phyloP scores from a whole-genome alignment of 306 rosid species.

The Phaseolus lunatus region DNA sequence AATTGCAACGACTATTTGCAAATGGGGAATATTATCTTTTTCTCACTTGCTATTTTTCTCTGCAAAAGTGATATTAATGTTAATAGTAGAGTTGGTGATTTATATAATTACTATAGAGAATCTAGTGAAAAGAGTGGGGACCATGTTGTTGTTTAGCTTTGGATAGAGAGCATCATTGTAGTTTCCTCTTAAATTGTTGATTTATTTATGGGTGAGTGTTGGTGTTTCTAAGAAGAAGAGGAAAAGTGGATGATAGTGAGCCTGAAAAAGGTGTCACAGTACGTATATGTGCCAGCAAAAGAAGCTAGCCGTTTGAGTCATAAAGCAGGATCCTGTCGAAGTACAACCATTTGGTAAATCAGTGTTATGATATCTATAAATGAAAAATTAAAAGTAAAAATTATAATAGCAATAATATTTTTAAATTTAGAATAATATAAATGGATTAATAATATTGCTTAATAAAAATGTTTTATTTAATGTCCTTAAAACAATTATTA shows the following conservation, averaged over 20 bases:
- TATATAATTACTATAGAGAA: background rate
- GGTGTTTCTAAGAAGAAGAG: constrained; percentile 1
- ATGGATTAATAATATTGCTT: background rate
- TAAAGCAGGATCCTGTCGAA: background rate
- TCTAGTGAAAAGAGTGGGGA: background rate
- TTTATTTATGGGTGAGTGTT: background rate
- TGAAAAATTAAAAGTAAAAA: background rate
- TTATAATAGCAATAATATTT: background rate
- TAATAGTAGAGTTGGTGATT: background rate
- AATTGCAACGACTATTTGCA: background rate
- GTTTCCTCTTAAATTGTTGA: background rate
- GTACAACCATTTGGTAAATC: background rate
- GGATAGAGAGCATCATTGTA: background rate
- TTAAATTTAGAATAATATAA: background rate
- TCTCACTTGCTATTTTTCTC: background rate
- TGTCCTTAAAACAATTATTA: background rate
- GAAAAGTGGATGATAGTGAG: constrained; percentile 15
- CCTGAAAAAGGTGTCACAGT: constrained; percentile 19
- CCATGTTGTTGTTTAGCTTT: constrained; percentile 3
- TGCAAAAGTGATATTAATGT: background rate
- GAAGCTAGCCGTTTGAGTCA: constrained; percentile 48
- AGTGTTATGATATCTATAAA: background rate
- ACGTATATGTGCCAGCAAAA: background rate
- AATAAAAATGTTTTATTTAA: background rate
- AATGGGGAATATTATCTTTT: constrained; percentile 28